Evolutionary conservation across 1,284 basidiomycete species (phyloP), one percentile per base, ranked within the genome.

Genomic region (Cryptococcus sp.): DNA sequence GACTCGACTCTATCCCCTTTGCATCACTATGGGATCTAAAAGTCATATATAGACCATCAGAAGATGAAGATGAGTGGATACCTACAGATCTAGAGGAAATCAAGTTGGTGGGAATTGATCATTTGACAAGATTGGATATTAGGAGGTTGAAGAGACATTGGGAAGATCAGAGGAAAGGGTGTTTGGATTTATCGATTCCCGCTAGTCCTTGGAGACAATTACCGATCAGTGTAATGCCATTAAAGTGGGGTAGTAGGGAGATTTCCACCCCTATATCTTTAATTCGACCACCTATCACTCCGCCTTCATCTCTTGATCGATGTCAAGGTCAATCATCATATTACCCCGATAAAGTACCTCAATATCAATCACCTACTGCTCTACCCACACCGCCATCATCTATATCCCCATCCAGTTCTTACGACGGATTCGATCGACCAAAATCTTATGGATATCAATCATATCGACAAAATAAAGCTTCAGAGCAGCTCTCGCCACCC

Each of bases 21-120:
- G 34, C 49, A 5, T 60, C 59, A 5, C 52, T 73, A 36, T 51
- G 52, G 50, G 50, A 46, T 34, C 47, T 72, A 38, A 49, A 54
- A 13, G 70, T 68, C 7, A 55, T 60, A 0, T 46, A 10, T 46
- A 11, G 13, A 30, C 7, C 44, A 23, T 4, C 10, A 34, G 34
- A 30, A 10, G 15, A 15, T 5, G 33, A 36, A 23, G 31, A 31
- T 30, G 23, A 14, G 23, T 30, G 23, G 10, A 8, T n/a, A 6
- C 58, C 61, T 5, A 66, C 64, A 1, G 33, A 43, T 5, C 49
- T 73, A 15, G 52, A 51, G n/a, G 59, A 65, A 33, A 61, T 73
- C 52, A 65, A 64, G 33, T 49, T 73, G 6, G 62, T 68, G 0
- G 72, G 70, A 3, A 71, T 72, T 38, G 72, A 73, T 58, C 62